phyloP scores from a whole-genome alignment of 2,329 filamentous ascomycete genomes.

The Aspergillus brunneoviolaceus region DNA sequence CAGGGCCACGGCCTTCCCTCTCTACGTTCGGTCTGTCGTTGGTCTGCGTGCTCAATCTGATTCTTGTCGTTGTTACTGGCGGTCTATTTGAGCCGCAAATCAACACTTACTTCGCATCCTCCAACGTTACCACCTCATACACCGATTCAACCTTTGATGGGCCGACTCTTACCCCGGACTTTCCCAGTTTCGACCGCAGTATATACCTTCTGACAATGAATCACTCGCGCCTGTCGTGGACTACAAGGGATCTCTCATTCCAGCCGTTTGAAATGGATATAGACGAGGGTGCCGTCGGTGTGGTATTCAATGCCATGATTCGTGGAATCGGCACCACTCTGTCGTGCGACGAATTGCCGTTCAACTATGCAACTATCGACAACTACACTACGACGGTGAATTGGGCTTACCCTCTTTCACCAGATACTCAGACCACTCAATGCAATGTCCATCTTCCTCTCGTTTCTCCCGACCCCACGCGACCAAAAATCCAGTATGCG shows the following conservation, averaged over 20 bases:
- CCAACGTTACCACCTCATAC: background rate
- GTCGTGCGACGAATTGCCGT: background rate
- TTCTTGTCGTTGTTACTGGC: constrained; percentile 19
- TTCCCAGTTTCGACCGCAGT: background rate
- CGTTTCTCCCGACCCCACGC: background rate
- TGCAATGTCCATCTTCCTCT: background rate
- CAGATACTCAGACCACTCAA: background rate
- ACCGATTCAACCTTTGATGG: background rate
- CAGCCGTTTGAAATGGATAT: background rate
- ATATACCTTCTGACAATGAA: background rate
- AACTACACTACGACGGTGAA: background rate
- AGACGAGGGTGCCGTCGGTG: background rate
- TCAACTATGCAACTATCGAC: background rate
- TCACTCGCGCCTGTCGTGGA: background rate
- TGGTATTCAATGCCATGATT: background rate
- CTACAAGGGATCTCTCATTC: background rate
- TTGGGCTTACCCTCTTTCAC: background rate
- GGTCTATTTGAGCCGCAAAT: constrained; percentile 22
- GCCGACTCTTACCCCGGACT: background rate
- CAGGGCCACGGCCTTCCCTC: background rate
- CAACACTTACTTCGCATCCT: background rate
- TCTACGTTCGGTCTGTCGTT: constrained; percentile 5
- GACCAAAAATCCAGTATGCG: background rate
- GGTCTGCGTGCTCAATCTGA: constrained; percentile 15
- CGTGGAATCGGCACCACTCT: constrained; percentile 5